Percentiles rank a stretch among this genome's conserved stretches.
Evolutionary conservation across 441 rosid species (phyloP).

Genomic region (Jatropha multifida): DNA sequence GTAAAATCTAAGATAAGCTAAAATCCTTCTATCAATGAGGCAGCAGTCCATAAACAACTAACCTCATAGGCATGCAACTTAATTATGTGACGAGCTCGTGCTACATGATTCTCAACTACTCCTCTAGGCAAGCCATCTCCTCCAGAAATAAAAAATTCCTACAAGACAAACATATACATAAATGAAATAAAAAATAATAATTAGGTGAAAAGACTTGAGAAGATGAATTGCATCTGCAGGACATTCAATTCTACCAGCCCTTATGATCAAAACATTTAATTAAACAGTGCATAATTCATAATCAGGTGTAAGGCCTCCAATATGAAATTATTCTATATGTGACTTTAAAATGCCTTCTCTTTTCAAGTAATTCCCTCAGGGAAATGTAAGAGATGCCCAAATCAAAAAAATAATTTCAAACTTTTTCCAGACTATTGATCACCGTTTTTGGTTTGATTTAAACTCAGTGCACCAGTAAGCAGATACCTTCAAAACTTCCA

Average conservation of each 20-base stretch:
- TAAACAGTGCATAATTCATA: neutral
- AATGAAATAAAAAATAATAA: neutral
- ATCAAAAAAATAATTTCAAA: neutral
- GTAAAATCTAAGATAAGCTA: neutral
- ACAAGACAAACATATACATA: constrained; percentile 10
- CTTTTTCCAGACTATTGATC: neutral
- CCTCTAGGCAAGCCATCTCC: constrained; percentile 99
- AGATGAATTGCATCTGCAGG: neutral
- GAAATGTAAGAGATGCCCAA: constrained; percentile 5
- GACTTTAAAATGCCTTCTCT: constrained; percentile 7
- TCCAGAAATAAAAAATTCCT: constrained; percentile 98
- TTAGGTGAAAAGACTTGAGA: neutral
- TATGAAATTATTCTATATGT: neutral
- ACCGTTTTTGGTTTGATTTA: constrained; percentile 25
- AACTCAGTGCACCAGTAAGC: neutral
- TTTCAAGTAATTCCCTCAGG: neutral
- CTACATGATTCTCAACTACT: constrained; percentile 91
- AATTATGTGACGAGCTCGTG: constrained; percentile 73
- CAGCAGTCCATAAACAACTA: constrained; percentile 22
- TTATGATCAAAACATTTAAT: neutral
- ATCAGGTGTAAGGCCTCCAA: constrained; percentile 9
- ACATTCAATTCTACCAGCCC: neutral
- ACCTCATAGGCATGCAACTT: constrained; percentile 90
- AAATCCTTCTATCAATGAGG: neutral
- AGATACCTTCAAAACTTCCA: constrained; percentile 85